These are phyloP conservation scores for Hylodesmum podocarpum DNA, from an alignment of 306 rosid genomes.

Conservation along the genomic window DNA sequence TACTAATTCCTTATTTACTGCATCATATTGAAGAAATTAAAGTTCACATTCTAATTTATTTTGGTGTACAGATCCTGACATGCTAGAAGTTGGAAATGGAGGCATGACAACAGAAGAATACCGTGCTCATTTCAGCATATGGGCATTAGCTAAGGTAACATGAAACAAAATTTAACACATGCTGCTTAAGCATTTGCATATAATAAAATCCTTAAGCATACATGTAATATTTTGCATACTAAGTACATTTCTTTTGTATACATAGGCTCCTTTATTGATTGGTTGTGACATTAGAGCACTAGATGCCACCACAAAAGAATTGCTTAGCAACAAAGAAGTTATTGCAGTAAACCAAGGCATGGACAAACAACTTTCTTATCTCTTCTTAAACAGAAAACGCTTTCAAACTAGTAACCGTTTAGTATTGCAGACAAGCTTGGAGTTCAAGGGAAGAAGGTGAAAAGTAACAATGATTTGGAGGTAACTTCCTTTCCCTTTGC, in stretches of 20 bases:
- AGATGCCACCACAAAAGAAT: conserved; percentile 41
- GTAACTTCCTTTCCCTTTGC: conserved; percentile 33
- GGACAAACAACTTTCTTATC: not conserved
- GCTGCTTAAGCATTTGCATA: not conserved
- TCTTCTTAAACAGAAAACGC: not conserved
- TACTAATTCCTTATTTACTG: not conserved
- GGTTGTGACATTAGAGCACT: conserved; percentile 76
- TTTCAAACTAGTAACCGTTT: not conserved
- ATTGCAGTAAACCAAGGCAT: conserved; percentile 80
- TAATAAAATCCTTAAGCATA: not conserved
- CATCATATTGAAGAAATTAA: not conserved
- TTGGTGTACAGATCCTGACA: conserved; percentile 65
- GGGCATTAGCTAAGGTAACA: conserved; percentile 74
- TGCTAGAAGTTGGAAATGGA: conserved; percentile 89
- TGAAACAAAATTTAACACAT: not conserved
- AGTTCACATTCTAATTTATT: conserved; percentile 1
- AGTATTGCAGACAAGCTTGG: conserved; percentile 57
- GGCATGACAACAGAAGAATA: conserved; percentile 76
- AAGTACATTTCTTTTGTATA: not conserved
- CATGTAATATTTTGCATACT: not conserved
- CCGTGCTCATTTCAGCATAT: conserved; percentile 78
- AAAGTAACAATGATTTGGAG: conserved; percentile 52
- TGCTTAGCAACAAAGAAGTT: conserved; percentile 64
- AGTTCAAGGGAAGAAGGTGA: conserved; percentile 71
- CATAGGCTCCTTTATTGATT: conserved; percentile 52